These are phyloP conservation scores for Pythium volutum DNA, from an alignment of 352 stramenopile genomes.

Conservation along the genomic window DNA sequence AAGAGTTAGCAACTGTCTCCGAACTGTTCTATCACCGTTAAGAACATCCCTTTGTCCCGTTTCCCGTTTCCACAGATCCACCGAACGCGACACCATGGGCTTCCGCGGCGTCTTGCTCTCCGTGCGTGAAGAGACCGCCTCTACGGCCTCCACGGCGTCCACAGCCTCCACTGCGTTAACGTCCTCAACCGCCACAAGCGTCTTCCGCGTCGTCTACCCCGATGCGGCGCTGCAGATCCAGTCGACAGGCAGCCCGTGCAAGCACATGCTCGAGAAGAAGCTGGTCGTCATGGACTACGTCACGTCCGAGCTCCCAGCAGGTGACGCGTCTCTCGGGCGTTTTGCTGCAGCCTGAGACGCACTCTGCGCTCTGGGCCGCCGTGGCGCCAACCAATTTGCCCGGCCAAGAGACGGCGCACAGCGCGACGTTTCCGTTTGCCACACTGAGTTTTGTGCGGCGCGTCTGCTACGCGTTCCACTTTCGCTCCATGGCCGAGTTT, in stretches of 20 bases:
- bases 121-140: conserved; percentile 26
- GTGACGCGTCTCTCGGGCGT: conserved; percentile 46
- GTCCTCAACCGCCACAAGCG: too few relatives aligned
- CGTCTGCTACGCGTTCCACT: conserved; percentile 69
- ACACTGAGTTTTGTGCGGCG: conserved; percentile 4
- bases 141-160: neutral
- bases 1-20: too few relatives aligned
- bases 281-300: conserved; percentile 51
- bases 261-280: conserved; percentile 41
- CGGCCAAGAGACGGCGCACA: neutral
- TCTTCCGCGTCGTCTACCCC: conserved; percentile 52
- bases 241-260: conserved; percentile 11
- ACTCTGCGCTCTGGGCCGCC: conserved; percentile 50
- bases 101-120: conserved; percentile 70
- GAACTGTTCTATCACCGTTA: too few relatives aligned
- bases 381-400: conserved; percentile 5
- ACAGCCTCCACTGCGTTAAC: too few relatives aligned
- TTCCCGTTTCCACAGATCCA: neutral
- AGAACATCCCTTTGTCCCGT: neutral
- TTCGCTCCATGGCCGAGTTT: conserved; percentile 52
- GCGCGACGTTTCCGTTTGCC: conserved; percentile 13
- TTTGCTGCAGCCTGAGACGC: conserved; percentile 33
- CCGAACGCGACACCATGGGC: conserved; percentile 50
- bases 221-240: conserved; percentile 46
- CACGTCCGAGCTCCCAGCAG: conserved; percentile 46